A percentile compares a stretch with the other conserved stretches of the same genome.
phyloP scores from a whole-genome alignment of 2,329 filamentous ascomycete genomes.

The Cryphonectria japonica region DNA sequence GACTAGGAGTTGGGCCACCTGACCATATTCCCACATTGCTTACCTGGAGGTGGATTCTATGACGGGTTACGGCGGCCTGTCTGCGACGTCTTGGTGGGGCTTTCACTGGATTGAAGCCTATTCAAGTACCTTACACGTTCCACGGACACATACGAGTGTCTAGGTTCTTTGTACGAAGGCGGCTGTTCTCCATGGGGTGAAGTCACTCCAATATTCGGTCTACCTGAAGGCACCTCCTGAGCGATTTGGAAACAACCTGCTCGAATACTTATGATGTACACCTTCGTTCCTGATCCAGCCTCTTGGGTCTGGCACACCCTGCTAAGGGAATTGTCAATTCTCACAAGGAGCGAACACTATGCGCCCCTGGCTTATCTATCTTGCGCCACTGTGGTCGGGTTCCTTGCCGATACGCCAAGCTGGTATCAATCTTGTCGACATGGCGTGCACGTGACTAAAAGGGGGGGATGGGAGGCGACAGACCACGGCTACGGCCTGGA shows the following conservation, averaged over 20 bases:
- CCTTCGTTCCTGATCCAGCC: background rate
- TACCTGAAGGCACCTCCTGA: background rate
- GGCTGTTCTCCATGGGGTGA: background rate
- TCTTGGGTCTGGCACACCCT: background rate
- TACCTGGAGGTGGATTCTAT: background rate
- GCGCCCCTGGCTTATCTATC: background rate
- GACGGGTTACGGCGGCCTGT: background rate
- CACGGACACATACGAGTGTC: background rate
- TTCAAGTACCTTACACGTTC: background rate
- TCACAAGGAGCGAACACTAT: background rate
- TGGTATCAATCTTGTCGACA: background rate
- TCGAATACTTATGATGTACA: background rate
- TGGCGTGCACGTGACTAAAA: background rate
- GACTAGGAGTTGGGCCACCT: background rate
- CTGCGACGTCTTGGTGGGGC: background rate
- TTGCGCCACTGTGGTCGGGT: background rate
- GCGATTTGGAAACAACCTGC: background rate
- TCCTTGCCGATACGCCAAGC: background rate
- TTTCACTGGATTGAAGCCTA: background rate
- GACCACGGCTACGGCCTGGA: background rate
- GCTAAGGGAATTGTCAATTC: background rate
- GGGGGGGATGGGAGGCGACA: background rate
- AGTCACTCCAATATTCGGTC: background rate
- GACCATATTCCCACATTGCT: background rate
- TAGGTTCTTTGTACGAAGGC: background rate